Conservation (phyloP, 2,329 filamentous ascomycete species). For the Moelleriella libera region DNA sequence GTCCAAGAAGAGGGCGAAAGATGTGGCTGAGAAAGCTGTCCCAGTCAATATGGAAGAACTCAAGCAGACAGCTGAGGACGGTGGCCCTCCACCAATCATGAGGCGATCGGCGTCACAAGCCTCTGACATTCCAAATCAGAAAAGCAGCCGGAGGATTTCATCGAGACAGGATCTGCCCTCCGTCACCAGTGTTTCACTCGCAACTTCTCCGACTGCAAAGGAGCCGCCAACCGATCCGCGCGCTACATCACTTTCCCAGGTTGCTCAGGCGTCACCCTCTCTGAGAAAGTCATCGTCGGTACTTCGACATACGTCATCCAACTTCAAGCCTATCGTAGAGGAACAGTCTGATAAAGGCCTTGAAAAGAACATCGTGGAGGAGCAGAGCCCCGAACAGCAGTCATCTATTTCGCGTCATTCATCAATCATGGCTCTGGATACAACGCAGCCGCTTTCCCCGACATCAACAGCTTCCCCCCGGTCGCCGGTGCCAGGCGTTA, state of each 20-base stretch:
- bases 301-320: constrained; percentile 3
- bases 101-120: constrained; percentile 15
- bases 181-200: constrained; percentile 4
- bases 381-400: constrained; percentile 2
- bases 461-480: constrained; percentile 2
- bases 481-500: constrained; percentile 26
- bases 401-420: constrained; percentile 7
- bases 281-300: constrained; percentile 13
- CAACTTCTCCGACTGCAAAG: not conserved
- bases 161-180: constrained; percentile 10
- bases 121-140: constrained; percentile 10
- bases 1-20: constrained; percentile 2
- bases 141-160: constrained; percentile 5
- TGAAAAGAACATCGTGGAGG: constrained; percentile 6
- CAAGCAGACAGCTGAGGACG: constrained; percentile 45
- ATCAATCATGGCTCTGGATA: constrained; percentile 8
- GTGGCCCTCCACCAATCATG: constrained; percentile 20
- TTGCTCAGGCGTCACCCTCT: not conserved
- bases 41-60: constrained; percentile 52
- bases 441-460: constrained; percentile 5
- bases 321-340: constrained; percentile 29
- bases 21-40: constrained; percentile 28
- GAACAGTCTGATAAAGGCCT: constrained; percentile 14
- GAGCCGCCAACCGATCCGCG: constrained; percentile 2
- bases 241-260: not conserved